Evolutionary conservation across 352 stramenopile genomes (phyloP), one percentile per base, ranked within the genome.

Genomic region (Peronospora tabacina): DNA sequence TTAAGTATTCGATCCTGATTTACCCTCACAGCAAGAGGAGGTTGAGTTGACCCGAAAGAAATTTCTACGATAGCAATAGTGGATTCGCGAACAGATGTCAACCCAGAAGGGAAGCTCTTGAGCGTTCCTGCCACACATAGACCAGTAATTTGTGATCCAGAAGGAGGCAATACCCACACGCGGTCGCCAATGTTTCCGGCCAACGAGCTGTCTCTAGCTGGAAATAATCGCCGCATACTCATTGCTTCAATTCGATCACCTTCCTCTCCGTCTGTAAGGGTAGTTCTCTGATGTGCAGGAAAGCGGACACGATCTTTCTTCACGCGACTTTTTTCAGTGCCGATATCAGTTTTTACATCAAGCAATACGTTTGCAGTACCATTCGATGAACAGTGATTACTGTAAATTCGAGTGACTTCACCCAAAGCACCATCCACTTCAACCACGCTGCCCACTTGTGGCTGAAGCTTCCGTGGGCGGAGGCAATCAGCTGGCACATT

Each of bases 371-470:
- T 58, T 15, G 46, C 44, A 33, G 41, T 9, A 16, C 35, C 52
- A 37, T 50, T 51, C 0, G 48, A 41, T 7, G 47, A 51, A 13
- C 44, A 38, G 5, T 64, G 61, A 11, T 43, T 47, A 17, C 55
- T 53, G 41, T 81, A 68, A 12, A 85, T 42, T 10, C 64, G 58
- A 19, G 63, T 84, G 13, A 87, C 63, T 63, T 90, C 70, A 43
- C 72, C 79, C 11, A 87, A 55, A 16, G 59, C 38, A 3, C 74
- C 79, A 58, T 87, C 79, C 12, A 87, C 63, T 24, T 85, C 72
- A 32, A 90, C 74, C 9, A 90, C 69, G 49, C 79, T 90, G 11
- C 79, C 79, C 8, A 85, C 47, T 63, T 87, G 75, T 2, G 79
- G 75, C 7, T 57, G 29, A 19, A 55, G 44, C 3, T 41, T 36